Percentiles rank a stretch among this genome's conserved stretches.
phyloP scores from a whole-genome alignment of 2,329 filamentous ascomycete genomes.

The Botryotinia narcissicola region DNA sequence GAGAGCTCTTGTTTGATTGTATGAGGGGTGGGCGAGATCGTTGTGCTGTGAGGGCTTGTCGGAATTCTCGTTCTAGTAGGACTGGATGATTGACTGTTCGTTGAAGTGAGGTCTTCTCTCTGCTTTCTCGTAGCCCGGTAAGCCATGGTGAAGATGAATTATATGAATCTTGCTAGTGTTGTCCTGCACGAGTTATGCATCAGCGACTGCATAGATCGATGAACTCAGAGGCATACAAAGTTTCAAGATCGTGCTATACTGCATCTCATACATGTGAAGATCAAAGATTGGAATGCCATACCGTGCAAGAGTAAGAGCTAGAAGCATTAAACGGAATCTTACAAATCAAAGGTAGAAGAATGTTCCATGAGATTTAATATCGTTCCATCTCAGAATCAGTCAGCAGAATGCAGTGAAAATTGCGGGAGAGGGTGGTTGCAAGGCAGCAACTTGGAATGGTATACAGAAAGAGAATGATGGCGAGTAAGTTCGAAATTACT shows the following conservation, averaged over 20 bases:
- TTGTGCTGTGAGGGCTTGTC: no score
- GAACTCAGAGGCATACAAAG: no score
- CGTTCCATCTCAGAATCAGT: neutral
- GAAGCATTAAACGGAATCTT: neutral
- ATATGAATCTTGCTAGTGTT: neutral
- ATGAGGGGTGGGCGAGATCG: no score
- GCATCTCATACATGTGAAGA: neutral
- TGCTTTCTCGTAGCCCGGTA: neutral
- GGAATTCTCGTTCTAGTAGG: no score
- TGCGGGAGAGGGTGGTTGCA: neutral
- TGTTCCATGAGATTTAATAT: neutral
- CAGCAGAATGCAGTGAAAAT: neutral
- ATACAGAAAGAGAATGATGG: neutral
- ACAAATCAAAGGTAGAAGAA: neutral
- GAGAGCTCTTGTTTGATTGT: no score
- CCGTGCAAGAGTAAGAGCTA: neutral
- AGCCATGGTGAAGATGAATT: neutral
- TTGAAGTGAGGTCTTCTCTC: neutral
- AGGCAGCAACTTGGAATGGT: neutral
- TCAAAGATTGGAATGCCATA: neutral
- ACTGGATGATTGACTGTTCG: neutral
- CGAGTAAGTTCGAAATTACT: neutral
- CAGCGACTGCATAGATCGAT: neutral
- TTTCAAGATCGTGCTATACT: neutral
- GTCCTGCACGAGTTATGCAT: neutral